Conservation (phyloP, 208 protist genomes). For the Trypanosoma caninum region DNA sequence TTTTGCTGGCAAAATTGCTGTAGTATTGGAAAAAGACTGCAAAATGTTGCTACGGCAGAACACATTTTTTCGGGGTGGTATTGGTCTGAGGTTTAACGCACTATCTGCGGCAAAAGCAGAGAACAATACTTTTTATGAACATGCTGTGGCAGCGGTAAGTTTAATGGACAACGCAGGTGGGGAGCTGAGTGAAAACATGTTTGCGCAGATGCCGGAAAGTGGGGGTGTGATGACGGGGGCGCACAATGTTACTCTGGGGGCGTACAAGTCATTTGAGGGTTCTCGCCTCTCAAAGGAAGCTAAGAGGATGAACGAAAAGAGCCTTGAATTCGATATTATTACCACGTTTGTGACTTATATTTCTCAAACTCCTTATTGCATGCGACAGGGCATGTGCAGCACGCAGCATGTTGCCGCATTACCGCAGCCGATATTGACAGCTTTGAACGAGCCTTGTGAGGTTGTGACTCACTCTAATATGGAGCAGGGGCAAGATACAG, state of each 20-base stretch:
- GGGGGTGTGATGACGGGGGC: slow-evolving; percentile 15
- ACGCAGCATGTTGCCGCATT: background rate
- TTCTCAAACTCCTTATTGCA: slow-evolving; percentile 5
- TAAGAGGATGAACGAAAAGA: background rate
- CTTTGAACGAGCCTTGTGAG: slow-evolving; percentile 1
- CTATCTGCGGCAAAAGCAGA: slow-evolving; percentile 3
- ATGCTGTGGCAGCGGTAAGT: slow-evolving; percentile 19
- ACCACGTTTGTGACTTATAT: slow-evolving; percentile 5
- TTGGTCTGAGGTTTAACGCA: slow-evolving; percentile 9
- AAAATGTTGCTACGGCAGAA: slow-evolving; percentile 6
- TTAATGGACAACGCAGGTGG: slow-evolving; percentile 22
- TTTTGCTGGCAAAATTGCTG: slow-evolving; percentile 1
- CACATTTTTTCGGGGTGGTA: slow-evolving; percentile 13
- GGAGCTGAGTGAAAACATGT: slow-evolving; percentile 13
- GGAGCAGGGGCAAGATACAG: background rate
- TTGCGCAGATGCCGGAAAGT: slow-evolving; percentile 15
- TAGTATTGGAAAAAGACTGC: slow-evolving; percentile 6
- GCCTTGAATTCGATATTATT: background rate
- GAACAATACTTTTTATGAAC: slow-evolving; percentile 18
- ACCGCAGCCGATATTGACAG: slow-evolving; percentile 1
- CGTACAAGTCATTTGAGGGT: background rate
- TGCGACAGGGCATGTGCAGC: slow-evolving; percentile 2
- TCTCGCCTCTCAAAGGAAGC: background rate
- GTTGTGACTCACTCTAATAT: no score
- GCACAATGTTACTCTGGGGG: slow-evolving; percentile 14